Evolutionary conservation across 805 yeast species (phyloP), one percentile per base, ranked within the genome.

Genomic region (Blastobotrys parvus): DNA sequence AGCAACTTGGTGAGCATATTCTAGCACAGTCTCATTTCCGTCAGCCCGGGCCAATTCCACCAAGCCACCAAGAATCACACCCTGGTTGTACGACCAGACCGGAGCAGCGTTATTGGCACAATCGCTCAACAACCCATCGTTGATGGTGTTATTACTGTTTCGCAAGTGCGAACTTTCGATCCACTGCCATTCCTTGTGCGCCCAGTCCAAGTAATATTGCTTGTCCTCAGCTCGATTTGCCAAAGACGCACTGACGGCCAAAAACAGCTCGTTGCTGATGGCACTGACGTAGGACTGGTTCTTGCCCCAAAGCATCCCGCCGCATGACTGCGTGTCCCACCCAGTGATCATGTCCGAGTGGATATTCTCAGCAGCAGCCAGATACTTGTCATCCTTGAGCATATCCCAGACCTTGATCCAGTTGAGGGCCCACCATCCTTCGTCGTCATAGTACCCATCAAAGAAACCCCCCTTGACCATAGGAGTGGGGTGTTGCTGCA

Each of bases 341-440:
- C 39, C 45, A 1, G 41, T 22, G n/a, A 39, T 32, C 38, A 48
- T 43, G 18, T 39, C 32, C 10, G 40, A 43, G 25, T 42, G 42
- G 2, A 45, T 35, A 11, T 45, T 35, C 10, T 30, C 20, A 5
- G 49, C 45, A 13, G 42, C 39, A 17, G 25, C 21, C 37, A 48
- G 32, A 27, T 42, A 48, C 19, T 27, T 30, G n/a, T 16, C 7
- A 8, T 45, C 29, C 11, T 29, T 17, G 16, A 46, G 39, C 11
- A 43, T n/a, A 34, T 48, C 51, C 23, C 40, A 45, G 8, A 42
- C 42, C 4, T 38, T 36, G 17, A 45, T 41, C 51, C 51, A 48
- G 2, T 49, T 49, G 16, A 45, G 37, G 3, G 46, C 49, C 49
- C 49, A 48, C 51, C 51, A 48, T 3, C 49, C 46, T 6, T 29